Evolutionary conservation across 176 grass and related monocot genomes (phyloP).

Genomic region (barley (Hordeum vulgare)): DNA sequence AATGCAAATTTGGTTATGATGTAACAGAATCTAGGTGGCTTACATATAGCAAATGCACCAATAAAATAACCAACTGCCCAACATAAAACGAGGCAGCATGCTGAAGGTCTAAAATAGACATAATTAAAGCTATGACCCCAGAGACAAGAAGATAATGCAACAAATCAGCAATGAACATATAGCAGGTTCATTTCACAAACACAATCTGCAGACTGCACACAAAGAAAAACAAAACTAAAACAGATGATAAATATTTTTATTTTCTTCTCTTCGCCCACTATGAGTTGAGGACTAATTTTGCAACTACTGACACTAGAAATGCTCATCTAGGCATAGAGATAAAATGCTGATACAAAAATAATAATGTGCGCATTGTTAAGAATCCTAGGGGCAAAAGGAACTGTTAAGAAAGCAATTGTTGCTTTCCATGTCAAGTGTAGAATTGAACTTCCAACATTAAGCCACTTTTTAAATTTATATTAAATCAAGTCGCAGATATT

Average conservation of each 20-base stretch:
- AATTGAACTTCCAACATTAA: not conserved
- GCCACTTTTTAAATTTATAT: not conserved
- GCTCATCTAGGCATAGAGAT: not conserved
- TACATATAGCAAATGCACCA: not conserved
- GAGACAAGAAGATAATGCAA: not conserved
- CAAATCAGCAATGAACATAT: not conserved
- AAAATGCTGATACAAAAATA: not conserved
- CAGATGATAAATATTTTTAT: not conserved
- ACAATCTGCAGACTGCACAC: not conserved
- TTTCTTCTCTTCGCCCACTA: not conserved
- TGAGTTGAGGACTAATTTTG: not conserved
- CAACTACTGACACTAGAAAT: slow-evolving; percentile 10
- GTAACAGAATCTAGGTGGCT: not conserved
- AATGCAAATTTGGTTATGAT: not conserved
- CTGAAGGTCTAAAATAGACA: not conserved
- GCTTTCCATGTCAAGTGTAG: slow-evolving; percentile 2
- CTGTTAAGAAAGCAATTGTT: not conserved
- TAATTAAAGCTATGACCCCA: not conserved
- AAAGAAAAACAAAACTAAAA: not conserved
- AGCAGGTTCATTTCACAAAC: slow-evolving; percentile 6
- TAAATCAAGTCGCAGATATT: not conserved
- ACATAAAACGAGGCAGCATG: not conserved
- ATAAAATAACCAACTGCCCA: not conserved
- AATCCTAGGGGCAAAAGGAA: not conserved
- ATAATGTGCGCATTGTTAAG: not conserved